These are phyloP conservation scores for Candida insectorum DNA, from an alignment of 805 yeast genomes.

Conservation along the genomic window DNA sequence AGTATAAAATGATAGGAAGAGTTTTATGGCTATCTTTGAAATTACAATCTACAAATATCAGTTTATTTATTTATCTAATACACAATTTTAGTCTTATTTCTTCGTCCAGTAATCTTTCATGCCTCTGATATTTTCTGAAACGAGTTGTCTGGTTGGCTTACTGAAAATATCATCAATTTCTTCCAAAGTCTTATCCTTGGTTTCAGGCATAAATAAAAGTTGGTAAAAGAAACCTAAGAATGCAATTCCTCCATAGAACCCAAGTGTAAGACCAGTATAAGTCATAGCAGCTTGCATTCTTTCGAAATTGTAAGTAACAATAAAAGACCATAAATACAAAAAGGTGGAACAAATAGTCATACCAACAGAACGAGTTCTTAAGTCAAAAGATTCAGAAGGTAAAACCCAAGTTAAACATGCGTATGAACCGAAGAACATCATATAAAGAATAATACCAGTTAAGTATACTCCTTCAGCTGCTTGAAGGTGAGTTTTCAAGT, in stretches of 20 bases:
- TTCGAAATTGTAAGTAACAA: constrained; percentile 61
- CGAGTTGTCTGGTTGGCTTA: constrained; percentile 40
- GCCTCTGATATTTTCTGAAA: constrained; percentile 30
- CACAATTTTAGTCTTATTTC: no score
- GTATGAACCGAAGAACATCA: constrained; percentile 65
- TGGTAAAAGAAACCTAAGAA: constrained; percentile 54
- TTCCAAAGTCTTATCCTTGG: constrained; percentile 67
- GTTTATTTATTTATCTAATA: no score
- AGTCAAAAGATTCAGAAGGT: constrained; percentile 62
- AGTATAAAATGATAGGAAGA: no score
- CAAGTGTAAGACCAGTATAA: constrained; percentile 58
- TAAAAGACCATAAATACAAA: constrained; percentile 60
- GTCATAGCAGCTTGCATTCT: constrained; percentile 56
- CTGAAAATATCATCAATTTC: constrained; percentile 59
- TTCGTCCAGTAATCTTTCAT: constrained; percentile 1
- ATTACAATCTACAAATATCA: no score
- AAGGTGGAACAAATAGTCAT: constrained; percentile 58
- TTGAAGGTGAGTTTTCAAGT: constrained; percentile 31
- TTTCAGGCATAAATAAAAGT: constrained; percentile 58
- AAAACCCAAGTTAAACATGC: constrained; percentile 68
- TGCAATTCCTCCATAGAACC: constrained; percentile 68
- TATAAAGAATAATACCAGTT: constrained; percentile 60
- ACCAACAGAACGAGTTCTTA: constrained; percentile 59
- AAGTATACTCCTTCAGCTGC: constrained; percentile 60
- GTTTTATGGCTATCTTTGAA: constrained; percentile 91